These are phyloP conservation scores for Pueraria montana DNA, from an alignment of 306 rosid genomes.

Conservation along the genomic window DNA sequence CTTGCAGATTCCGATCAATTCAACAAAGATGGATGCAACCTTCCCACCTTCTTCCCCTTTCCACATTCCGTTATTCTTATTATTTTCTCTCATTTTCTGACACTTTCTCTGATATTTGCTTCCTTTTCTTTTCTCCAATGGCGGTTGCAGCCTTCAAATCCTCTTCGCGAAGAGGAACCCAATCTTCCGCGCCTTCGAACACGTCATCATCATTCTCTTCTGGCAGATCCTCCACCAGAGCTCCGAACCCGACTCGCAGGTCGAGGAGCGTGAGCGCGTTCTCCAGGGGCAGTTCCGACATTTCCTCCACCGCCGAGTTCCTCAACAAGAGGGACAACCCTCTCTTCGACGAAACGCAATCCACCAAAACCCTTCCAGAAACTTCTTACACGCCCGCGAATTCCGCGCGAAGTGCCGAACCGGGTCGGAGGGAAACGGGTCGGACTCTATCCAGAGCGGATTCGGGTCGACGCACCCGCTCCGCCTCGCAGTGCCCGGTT, in stretches of 20 bases:
- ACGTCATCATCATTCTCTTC: conserved; percentile 11
- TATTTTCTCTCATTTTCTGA: neutral
- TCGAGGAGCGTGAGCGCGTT: conserved; percentile 89
- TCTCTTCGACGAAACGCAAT: conserved; percentile 58
- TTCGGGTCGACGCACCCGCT: conserved; percentile 64
- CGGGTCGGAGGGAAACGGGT: conserved; percentile 45
- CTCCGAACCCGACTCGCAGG: conserved; percentile 68
- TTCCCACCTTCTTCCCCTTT: neutral
- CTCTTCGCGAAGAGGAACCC: conserved; percentile 71
- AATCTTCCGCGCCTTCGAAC: conserved; percentile 34
- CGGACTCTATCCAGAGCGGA: conserved; percentile 66
- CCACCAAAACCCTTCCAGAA: conserved; percentile 31
- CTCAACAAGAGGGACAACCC: conserved; percentile 90
- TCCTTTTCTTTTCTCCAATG: conserved; percentile 45
- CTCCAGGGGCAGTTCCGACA: conserved; percentile 53
- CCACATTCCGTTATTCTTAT: no score
- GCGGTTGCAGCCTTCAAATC: conserved; percentile 90
- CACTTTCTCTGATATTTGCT: neutral
- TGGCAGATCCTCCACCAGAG: conserved; percentile 51
- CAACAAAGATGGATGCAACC: conserved; percentile 31
- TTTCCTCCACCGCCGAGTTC: conserved; percentile 63
- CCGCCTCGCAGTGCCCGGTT: conserved; percentile 70
- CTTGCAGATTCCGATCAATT: conserved; percentile 29
- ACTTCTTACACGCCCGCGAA: conserved; percentile 42
- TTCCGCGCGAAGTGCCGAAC: conserved; percentile 19